Evolutionary conservation across 306 rosid genomes (phyloP).

Genomic region (Rosa persica): DNA sequence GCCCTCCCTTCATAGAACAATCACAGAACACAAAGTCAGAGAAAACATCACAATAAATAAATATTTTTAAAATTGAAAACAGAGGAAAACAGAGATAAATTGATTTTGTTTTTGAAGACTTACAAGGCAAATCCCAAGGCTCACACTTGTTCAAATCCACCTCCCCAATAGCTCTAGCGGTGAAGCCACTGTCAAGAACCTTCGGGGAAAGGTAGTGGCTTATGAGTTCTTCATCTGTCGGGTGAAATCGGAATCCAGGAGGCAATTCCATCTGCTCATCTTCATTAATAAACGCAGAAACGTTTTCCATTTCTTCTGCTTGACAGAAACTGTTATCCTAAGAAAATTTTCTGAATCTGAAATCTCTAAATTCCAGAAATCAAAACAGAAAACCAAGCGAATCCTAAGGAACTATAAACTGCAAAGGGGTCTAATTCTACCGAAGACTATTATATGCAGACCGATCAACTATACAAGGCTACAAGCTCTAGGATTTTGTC

Average conservation of each 20-base stretch:
- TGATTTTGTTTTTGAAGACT: slow-evolving; percentile 23
- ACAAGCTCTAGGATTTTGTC: neutral
- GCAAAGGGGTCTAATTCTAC: neutral
- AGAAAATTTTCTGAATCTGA: slow-evolving; percentile 1
- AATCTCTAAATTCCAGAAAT: slow-evolving; percentile 17
- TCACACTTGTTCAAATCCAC: slow-evolving; percentile 83
- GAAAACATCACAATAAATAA: neutral
- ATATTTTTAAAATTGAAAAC: neutral
- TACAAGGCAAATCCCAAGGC: slow-evolving; percentile 96
- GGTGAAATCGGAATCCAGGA: slow-evolving; percentile 91
- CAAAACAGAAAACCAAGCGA: neutral
- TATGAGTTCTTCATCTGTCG: slow-evolving; percentile 86
- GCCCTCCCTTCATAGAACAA: slow-evolving; percentile 53
- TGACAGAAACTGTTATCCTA: neutral
- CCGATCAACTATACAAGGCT: neutral
- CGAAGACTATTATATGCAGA: neutral
- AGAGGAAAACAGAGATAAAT: neutral
- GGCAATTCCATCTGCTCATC: slow-evolving; percentile 59
- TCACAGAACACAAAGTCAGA: slow-evolving; percentile 3
- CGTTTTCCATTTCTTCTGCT: slow-evolving; percentile 47
- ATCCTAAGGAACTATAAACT: neutral
- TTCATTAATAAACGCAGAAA: slow-evolving; percentile 25
- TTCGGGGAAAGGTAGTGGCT: slow-evolving; percentile 66
- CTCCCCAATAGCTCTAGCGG: slow-evolving; percentile 63
- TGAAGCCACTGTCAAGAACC: slow-evolving; percentile 54